Percentiles rank a stretch among this genome's conserved stretches.
phyloP scores from a whole-genome alignment of 2,329 filamentous ascomycete genomes.

The Raffaelea albimanens region DNA sequence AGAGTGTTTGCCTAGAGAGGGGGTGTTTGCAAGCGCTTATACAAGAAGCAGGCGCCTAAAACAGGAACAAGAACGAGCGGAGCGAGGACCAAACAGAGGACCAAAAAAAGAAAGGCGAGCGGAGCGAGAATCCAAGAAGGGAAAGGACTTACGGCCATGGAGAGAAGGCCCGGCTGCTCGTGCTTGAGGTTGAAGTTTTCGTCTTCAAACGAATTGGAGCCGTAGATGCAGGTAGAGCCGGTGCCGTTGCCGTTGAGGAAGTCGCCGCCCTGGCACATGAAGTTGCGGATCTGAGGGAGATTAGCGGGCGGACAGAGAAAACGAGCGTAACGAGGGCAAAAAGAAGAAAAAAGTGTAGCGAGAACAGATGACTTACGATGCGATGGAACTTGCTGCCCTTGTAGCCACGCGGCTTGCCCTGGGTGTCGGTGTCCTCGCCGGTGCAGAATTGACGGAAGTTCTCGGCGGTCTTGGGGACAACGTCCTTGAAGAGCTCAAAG shows the following conservation, averaged over 20 bases:
- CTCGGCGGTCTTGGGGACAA: constrained; percentile 80
- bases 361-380: constrained; percentile 60
- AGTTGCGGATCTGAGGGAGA: constrained; percentile 85
- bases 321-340: background rate
- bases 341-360: background rate
- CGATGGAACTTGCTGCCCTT: constrained; percentile 92
- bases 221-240: constrained; percentile 81
- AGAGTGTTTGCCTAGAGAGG: no score
- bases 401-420: constrained; percentile 79
- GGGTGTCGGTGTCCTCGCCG: constrained; percentile 73
- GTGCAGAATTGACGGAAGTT: constrained; percentile 98
- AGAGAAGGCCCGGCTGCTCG: constrained; percentile 68
- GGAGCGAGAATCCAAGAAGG: no score
- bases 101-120: background rate
- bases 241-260: constrained; percentile 86
- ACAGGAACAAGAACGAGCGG: background rate
- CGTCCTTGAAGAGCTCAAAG: constrained; percentile 81
- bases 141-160: constrained; percentile 68
- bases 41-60: no score
- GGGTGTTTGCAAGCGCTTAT: no score
- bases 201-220: constrained; percentile 73
- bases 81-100: background rate
- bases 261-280: constrained; percentile 97
- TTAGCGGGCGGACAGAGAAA: background rate
- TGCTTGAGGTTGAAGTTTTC: constrained; percentile 83